Evolutionary conservation across 2,329 filamentous ascomycete species (phyloP).

Genomic region (Xylaria sp.): DNA sequence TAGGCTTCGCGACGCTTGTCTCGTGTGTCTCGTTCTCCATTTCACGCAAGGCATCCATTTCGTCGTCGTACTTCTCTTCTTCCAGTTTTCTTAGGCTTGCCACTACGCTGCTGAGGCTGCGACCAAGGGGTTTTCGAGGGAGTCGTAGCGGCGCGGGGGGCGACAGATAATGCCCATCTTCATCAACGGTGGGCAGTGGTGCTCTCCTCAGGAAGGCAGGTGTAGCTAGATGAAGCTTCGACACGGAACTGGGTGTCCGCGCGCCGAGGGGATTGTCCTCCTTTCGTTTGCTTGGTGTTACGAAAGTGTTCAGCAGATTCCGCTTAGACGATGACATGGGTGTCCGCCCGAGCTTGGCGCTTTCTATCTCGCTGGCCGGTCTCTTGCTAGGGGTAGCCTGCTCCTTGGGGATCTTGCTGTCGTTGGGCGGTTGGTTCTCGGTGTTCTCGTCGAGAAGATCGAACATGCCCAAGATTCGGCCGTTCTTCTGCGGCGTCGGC

Average conservation of each 20-base stretch:
- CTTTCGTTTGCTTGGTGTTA: slow-evolving; percentile 69
- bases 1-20: slow-evolving; percentile 32
- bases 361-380: slow-evolving; percentile 44
- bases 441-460: slow-evolving; percentile 70
- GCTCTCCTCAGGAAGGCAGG: slow-evolving; percentile 74
- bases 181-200: slow-evolving; percentile 64
- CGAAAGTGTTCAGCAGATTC: slow-evolving; percentile 70
- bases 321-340: slow-evolving; percentile 69
- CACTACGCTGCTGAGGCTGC: slow-evolving; percentile 79
- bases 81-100: slow-evolving; percentile 76
- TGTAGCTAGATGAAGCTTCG: slow-evolving; percentile 71
- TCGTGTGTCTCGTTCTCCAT: slow-evolving; percentile 64
- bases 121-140: slow-evolving; percentile 70
- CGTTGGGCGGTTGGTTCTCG: slow-evolving; percentile 61
- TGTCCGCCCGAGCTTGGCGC: slow-evolving; percentile 57
- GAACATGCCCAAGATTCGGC: slow-evolving; percentile 80
- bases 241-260: slow-evolving; percentile 62
- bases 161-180: slow-evolving; percentile 63
- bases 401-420: slow-evolving; percentile 48
- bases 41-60: slow-evolving; percentile 78
- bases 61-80: slow-evolving; percentile 76
- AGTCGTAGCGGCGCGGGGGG: slow-evolving; percentile 63
- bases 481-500: slow-evolving; percentile 83
- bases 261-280: slow-evolving; percentile 52
- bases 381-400: slow-evolving; percentile 62